Evolutionary conservation across 2,329 filamentous ascomycete genomes (phyloP).

Genomic region (Cladosporium sp.): DNA sequence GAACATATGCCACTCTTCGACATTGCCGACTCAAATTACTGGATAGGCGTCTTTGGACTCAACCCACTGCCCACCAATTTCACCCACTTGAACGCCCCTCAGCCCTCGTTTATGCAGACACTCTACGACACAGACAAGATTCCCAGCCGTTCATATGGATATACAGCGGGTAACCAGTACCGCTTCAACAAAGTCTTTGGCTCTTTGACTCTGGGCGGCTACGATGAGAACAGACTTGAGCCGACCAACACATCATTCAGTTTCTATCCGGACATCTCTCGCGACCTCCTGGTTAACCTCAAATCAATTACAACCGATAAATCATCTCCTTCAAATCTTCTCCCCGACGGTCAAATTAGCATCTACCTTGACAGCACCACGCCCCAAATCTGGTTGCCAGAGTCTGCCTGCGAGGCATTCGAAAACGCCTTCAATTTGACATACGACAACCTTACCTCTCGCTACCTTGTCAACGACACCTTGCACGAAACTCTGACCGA

Average conservation of each 20-base stretch:
- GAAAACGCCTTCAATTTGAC: constrained; percentile 60
- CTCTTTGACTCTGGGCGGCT: constrained; percentile 64
- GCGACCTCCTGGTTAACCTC: constrained; percentile 57
- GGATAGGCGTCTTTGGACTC: constrained; percentile 46
- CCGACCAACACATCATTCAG: constrained; percentile 59
- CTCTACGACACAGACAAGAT: constrained; percentile 58
- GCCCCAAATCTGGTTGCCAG: constrained; percentile 46
- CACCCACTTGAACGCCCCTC: constrained; percentile 49
- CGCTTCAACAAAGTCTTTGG: constrained; percentile 39
- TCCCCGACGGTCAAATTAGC: constrained; percentile 38
- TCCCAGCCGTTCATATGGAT: constrained; percentile 70
- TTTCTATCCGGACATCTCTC: constrained; percentile 52
- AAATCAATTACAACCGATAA: constrained; percentile 34
- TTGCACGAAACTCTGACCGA: constrained; percentile 49
- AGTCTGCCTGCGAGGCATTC: constrained; percentile 59
- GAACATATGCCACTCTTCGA: constrained; percentile 39
- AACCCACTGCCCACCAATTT: constrained; percentile 50
- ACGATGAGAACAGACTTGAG: constrained; percentile 60
- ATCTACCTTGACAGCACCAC: constrained; percentile 48
- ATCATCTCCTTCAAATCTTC: constrained; percentile 31
- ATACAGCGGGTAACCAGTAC: constrained; percentile 71
- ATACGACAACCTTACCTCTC: constrained; percentile 58
- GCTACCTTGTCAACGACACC: constrained; percentile 61
- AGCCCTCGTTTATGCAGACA: constrained; percentile 47
- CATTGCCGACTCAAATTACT: constrained; percentile 41